phyloP scores from a whole-genome alignment of 2,329 filamentous ascomycete species.

The Hypoxylon sp. region DNA sequence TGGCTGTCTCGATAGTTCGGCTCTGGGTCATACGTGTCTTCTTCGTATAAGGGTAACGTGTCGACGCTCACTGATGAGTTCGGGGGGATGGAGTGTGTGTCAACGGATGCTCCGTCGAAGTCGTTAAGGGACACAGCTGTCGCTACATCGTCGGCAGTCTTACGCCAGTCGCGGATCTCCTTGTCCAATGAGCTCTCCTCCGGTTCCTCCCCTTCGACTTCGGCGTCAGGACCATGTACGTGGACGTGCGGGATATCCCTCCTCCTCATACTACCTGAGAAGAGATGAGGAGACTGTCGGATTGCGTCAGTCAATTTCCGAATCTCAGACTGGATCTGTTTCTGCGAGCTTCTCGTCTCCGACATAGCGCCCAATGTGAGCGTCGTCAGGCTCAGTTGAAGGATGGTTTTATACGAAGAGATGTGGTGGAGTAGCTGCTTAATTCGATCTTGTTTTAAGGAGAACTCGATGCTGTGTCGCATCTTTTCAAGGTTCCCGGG shows the following conservation, averaged over 20 bases:
- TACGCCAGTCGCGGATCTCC: constrained; percentile 49
- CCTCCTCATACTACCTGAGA: constrained; percentile 26
- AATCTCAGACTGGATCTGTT: constrained; percentile 48
- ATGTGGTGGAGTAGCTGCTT: constrained; percentile 47
- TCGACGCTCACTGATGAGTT: constrained; percentile 30
- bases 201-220: constrained; percentile 32
- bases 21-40: constrained; percentile 50
- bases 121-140: constrained; percentile 46
- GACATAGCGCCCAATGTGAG: constrained; percentile 49
- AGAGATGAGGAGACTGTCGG: constrained; percentile 37
- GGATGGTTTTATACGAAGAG: constrained; percentile 48
- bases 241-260: background rate
- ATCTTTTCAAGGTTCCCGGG: constrained; percentile 40
- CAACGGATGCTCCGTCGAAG: constrained; percentile 17
- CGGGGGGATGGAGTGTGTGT: constrained; percentile 19
- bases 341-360: constrained; percentile 49
- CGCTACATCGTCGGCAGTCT: constrained; percentile 50
- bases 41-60: constrained; percentile 34
- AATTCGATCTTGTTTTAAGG: constrained; percentile 46
- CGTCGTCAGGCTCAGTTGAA: constrained; percentile 51
- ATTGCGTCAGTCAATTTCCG: constrained; percentile 48
- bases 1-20: constrained; percentile 42
- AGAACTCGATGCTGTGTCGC: constrained; percentile 41
- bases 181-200: constrained; percentile 39
- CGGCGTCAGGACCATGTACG: background rate